Base-by-base conservation (phyloP, 257 asterid species). In the Dorcoceras hygrometricum region DNA sequence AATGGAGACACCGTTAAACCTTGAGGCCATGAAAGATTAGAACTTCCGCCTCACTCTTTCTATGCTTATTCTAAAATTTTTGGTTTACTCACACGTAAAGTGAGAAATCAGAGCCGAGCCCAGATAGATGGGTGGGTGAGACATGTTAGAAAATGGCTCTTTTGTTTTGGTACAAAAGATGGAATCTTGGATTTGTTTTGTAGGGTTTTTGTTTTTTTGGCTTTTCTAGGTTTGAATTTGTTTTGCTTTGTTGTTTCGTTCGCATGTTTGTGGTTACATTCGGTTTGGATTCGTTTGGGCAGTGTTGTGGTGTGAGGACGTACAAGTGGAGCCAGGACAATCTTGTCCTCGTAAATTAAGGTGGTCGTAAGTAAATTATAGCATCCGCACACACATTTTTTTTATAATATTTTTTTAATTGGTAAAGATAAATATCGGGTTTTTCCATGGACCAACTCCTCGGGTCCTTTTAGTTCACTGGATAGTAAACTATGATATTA, bases 1-100 rank as follows among this genome's bases (percentile, higher is more conserved):
- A 63, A 83, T 66, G 60, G 89, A 89, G 67, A 78, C 84, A 68
- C 90, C 86, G 29, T 68, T 64, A 79, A 70, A 58, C 67, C 79
- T 73, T 23, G 91, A 82, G 59, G 74, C 89, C 95, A 82, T 88
- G 46, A 62, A 74, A 76, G 64, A 46, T 59, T 62, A 75, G 65
- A 76, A 12, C 48, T 76, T 70, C 34, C 60, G 32, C 25, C 7
- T 0, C 60, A 23, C 57, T 23, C 23, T 28, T 20, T 73, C 71
- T 43, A 12, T 67, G 63, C 77, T 66, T 80, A 73, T 46, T 51
- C 51, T 27, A 29, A 65, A 8, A 2, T 39, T 39, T 23, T 25
- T 57, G 75, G 65, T 59, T 26, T 59, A 20, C 29, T 68, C 71
- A 46, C 61, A 67, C 18, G 34, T 57, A 68, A 34, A 10, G 68